A percentile compares a stretch with the other conserved stretches of the same genome.
These are phyloP conservation scores for Stephanodiscus minutulus DNA, from an alignment of 108 stramenopile genomes.

Conservation along the genomic window DNA sequence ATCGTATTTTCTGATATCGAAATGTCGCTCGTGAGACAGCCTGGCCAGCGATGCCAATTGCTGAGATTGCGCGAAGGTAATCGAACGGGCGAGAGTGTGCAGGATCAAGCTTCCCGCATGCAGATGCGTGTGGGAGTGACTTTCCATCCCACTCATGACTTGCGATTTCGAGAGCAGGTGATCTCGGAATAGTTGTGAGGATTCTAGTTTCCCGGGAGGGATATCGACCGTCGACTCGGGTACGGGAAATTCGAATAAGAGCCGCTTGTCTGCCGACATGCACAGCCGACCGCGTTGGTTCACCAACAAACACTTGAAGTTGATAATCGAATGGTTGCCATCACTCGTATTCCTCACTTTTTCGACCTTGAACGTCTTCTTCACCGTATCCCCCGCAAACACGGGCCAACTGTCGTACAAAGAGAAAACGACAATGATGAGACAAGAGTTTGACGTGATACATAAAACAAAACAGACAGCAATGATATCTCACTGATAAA, in stretches of 20 bases:
- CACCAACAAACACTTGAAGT: conserved; percentile 74
- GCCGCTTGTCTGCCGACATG: conserved; percentile 83
- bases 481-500: conserved; percentile 47
- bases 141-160: conserved; percentile 59
- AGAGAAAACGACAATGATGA: background rate
- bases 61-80: conserved; percentile 75
- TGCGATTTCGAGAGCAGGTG: conserved; percentile 75
- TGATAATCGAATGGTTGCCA: conserved; percentile 74
- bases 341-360: conserved; percentile 75
- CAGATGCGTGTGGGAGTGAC: conserved; percentile 65
- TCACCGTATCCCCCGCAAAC: conserved; percentile 87
- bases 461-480: background rate
- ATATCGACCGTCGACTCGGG: conserved; percentile 61
- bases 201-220: conserved; percentile 22
- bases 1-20: conserved; percentile 73
- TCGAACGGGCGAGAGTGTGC: conserved; percentile 62
- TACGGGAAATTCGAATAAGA: conserved; percentile 83
- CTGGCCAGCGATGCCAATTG: conserved; percentile 79
- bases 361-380: conserved; percentile 73
- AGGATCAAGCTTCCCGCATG: conserved; percentile 72
- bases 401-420: conserved; percentile 58
- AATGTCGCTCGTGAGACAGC: conserved; percentile 84
- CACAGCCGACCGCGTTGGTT: conserved; percentile 84
- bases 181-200: conserved; percentile 64
- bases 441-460: too few relatives aligned